Conservation (phyloP, 371 early-diverging fungal species). For the Batkoa obscura region DNA sequence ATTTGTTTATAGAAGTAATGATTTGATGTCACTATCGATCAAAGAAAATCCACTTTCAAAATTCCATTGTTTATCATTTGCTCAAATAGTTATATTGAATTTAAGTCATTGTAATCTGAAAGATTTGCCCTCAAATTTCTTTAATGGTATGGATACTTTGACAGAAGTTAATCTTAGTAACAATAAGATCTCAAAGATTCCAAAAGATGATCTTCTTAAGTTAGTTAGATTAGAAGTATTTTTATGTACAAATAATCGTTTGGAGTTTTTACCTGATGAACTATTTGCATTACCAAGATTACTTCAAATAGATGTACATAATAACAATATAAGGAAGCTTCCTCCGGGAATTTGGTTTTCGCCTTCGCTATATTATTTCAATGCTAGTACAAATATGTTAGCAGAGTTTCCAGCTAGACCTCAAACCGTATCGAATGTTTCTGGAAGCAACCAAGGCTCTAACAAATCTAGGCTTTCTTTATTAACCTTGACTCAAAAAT, state of each 20-base stretch:
- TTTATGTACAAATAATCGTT: background rate
- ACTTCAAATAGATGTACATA: constrained; percentile 29
- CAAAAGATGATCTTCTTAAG: constrained; percentile 49
- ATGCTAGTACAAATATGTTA: constrained; percentile 61
- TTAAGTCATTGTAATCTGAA: constrained; percentile 1
- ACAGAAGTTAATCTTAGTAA: constrained; percentile 38
- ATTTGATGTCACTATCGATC: background rate
- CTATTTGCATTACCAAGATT: constrained; percentile 29
- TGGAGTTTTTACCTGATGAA: background rate
- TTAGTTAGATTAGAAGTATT: constrained; percentile 22
- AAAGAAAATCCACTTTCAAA: constrained; percentile 14
- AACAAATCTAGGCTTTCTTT: background rate
- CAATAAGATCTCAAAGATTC: constrained; percentile 40
- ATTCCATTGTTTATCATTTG: constrained; percentile 28
- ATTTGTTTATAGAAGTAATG: background rate
- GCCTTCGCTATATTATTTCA: constrained; percentile 35
- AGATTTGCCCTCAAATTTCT: constrained; percentile 22
- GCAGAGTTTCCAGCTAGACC: constrained; percentile 21
- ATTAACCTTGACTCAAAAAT: background rate
- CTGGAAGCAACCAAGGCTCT: background rate
- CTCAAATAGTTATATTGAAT: too few species aligned
- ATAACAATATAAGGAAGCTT: constrained; percentile 46
- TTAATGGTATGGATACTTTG: constrained; percentile 24
- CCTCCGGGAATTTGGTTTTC: constrained; percentile 78
- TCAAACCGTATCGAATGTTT: background rate